Evolutionary conservation across 192 early-diverging fungal species (phyloP), one percentile per base, ranked within the genome.

Genomic region (Podila horticola): DNA sequence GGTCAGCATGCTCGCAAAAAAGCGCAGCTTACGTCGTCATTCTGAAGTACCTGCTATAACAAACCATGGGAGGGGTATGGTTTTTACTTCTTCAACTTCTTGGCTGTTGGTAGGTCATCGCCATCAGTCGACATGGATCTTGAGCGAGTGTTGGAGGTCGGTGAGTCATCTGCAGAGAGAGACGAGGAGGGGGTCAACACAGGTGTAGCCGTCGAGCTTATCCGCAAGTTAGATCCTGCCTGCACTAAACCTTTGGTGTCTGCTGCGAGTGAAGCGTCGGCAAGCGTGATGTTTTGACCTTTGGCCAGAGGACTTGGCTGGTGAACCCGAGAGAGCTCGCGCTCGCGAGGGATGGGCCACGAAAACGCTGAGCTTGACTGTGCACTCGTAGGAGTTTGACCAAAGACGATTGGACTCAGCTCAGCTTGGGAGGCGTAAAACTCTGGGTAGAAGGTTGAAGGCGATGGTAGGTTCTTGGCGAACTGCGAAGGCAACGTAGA

Each of bases 391-490:
- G 94, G 93, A 12, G 93, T 95, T 24, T 90, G 84, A 29, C 88
- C 88, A 84, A 94, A 94, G 36, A 92, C 92, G 62, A 95, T 85
- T 12, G 94, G 94, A 69, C 93, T 94, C n/a, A 88, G 91, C 62
- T 91, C 82, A 51, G 93, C 91, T 62, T 83, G 88, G 22, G 88
- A 86, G 60, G 93, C 91, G 68, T 93, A 93, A 57, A 95, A 90
- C 49, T 92, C 88, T 3, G 93, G 90, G 72, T 94, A 94, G 73
- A 94, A 93, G 0, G 90, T 87, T 9, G 91, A 92, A 17, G 93
- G 93, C 33, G 92, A 93, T 28, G 93, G 93, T 41, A 94, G 81
- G 72, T 90, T 93, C 72, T 93, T 88, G 15, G 86, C 86, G 71
- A 90, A 90, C 67, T 90, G 88, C 2, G 88, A 89, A 19, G 92